Conservation (phyloP, 2,329 filamentous ascomycete genomes). For the Colletotrichum sp. region DNA sequence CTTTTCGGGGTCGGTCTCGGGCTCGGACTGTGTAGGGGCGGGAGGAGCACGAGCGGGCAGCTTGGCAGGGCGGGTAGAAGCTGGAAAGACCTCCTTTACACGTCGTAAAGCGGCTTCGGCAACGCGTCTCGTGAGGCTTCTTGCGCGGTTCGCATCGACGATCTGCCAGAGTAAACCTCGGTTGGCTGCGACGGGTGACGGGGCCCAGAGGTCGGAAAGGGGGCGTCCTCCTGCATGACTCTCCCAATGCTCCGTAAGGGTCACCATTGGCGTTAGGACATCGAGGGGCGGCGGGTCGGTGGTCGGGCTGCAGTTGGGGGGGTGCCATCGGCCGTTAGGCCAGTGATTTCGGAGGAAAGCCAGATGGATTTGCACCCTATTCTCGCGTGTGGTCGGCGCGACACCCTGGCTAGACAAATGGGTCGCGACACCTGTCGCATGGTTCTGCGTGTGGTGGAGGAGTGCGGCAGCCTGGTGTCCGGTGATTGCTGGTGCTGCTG, state of each 20-base stretch:
- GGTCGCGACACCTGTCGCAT: neutral
- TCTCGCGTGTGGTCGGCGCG: neutral
- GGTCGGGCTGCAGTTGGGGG: neutral
- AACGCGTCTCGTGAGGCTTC: neutral
- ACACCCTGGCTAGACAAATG: neutral
- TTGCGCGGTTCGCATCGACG: neutral
- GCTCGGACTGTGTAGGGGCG: neutral
- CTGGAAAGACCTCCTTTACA: neutral
- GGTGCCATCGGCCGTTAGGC: neutral
- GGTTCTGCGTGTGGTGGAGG: neutral
- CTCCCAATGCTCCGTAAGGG: neutral
- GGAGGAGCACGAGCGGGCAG: no score
- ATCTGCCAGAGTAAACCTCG: neutral
- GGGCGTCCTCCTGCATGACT: neutral
- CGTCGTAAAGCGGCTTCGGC: neutral
- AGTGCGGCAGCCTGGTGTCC: neutral
- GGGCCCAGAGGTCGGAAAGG: neutral
- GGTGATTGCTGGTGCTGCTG: neutral
- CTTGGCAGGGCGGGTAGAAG: neutral
- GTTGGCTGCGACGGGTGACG: neutral
- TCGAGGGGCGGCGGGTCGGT: neutral
- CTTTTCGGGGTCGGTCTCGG: neutral
- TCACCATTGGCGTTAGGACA: neutral
- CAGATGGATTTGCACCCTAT: neutral
- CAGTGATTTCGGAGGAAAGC: neutral